These are phyloP conservation scores for Trichophyton benhamiae DNA, from an alignment of 2,329 filamentous ascomycete genomes.

Conservation along the genomic window DNA sequence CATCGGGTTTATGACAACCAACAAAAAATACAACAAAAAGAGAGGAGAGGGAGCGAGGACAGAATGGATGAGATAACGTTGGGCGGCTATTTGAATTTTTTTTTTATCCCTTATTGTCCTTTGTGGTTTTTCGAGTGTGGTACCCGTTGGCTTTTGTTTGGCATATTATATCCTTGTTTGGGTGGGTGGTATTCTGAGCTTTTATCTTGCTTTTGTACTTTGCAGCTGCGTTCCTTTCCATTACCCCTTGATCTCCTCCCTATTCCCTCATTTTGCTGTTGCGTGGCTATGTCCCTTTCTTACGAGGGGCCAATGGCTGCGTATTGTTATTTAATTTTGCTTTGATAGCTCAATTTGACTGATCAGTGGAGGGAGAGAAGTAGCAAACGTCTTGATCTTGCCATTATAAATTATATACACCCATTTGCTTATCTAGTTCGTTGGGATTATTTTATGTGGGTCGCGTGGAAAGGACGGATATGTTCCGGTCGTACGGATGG, in stretches of 20 bases:
- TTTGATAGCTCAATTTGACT: constrained; percentile 1
- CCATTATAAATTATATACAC: not conserved
- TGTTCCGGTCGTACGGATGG: not conserved
- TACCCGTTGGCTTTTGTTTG: constrained; percentile 7
- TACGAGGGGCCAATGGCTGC: not conserved
- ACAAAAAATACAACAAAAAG: not conserved
- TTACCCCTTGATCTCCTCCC: not conserved
- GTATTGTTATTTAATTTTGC: constrained; percentile 1
- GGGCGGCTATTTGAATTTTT: constrained; percentile 15
- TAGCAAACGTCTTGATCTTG: not conserved
- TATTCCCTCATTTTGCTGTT: not conserved
- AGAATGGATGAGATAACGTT: constrained; percentile 8
- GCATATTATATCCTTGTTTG: constrained; percentile 5
- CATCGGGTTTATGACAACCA: not conserved
- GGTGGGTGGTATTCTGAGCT: constrained; percentile 4
- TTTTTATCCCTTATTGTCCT: constrained; percentile 10
- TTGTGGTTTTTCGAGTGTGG: constrained; percentile 21
- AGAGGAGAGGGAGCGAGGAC: not conserved
- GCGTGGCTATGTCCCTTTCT: not conserved
- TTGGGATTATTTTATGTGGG: not conserved
- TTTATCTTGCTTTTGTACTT: not conserved
- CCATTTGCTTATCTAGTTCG: not conserved
- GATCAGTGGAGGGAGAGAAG: not conserved
- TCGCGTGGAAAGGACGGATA: not conserved
- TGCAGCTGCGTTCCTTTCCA: too few species aligned